Conservation (phyloP, 1,284 basidiomycete genomes). For the Microstroma glucosiphilum region DNA sequence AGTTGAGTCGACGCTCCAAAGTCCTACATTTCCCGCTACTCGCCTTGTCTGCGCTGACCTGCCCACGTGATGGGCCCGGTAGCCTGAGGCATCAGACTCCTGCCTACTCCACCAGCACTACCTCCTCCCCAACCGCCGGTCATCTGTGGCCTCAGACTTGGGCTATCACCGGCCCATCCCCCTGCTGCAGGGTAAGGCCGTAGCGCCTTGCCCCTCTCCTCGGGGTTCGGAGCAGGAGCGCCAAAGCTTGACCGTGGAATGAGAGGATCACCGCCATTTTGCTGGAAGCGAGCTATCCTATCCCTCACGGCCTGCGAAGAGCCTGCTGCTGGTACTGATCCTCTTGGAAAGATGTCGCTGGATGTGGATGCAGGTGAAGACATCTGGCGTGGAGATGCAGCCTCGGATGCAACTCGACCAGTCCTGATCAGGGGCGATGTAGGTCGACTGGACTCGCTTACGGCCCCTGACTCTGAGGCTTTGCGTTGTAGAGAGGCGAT, state of each 20-base stretch:
- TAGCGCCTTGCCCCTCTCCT: slow-evolving; percentile 18
- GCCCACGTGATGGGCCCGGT: slow-evolving; percentile 22
- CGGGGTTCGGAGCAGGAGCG: slow-evolving; percentile 35
- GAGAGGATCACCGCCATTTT: slow-evolving; percentile 26
- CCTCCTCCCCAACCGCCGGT: slow-evolving; percentile 42
- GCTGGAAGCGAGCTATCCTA: slow-evolving; percentile 39
- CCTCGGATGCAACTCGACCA: background rate
- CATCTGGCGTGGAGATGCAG: slow-evolving; percentile 12
- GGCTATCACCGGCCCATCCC: slow-evolving; percentile 28
- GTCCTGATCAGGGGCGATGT: slow-evolving; percentile 9
- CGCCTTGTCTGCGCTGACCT: background rate
- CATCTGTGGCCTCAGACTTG: slow-evolving; percentile 38
- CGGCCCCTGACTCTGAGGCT: slow-evolving; percentile 20
- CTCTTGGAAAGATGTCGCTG: slow-evolving; percentile 13
- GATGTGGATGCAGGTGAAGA: slow-evolving; percentile 22
- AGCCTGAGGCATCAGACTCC: slow-evolving; percentile 33
- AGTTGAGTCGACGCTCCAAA: background rate
- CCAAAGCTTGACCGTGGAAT: slow-evolving; percentile 41
- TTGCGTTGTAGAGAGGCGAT: slow-evolving; percentile 41
- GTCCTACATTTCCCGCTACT: background rate
- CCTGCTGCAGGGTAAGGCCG: slow-evolving; percentile 28
- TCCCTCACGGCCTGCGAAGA: slow-evolving; percentile 31
- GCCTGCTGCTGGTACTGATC: slow-evolving; percentile 9
- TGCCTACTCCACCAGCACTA: slow-evolving; percentile 23
- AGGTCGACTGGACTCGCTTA: slow-evolving; percentile 19